Evolutionary conservation across 1,139 yeast genomes (phyloP), one percentile per base, ranked within the genome.

Genomic region (Saccharomyces hybrid): DNA sequence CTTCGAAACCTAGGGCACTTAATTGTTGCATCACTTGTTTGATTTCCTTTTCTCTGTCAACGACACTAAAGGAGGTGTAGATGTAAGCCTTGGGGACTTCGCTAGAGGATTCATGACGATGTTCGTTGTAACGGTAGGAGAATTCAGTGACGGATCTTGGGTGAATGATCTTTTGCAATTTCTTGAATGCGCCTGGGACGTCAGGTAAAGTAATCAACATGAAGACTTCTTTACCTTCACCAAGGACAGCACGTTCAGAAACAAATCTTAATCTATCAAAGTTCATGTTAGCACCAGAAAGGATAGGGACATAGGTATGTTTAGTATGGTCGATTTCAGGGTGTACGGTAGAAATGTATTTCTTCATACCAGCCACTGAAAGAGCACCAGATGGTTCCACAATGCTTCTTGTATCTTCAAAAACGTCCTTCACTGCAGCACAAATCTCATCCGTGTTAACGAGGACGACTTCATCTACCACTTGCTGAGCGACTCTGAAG

Each of bases 381-480:
- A 95, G 78, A 0, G 98, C 99, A 58, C 99, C 99, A 1, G 97
- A 86, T 9, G 99, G 99, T 73, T 93, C 99, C 46, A 90, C 88
- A 59, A 93, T 83, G 63, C 91, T 82, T 71, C 99, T 80, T 0
- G 99, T 91, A 65, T 95, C 99, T 70, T 89, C 96, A 68, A 93
- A 93, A 48, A 93, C 84, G 68, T 93, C 99, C 71, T 93, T 93
- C 61, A 93, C 90, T 46, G 98, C 98, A 38, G 99, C 99, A 76
- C 97, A 88, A 56, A 93, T 83, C 73, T 93, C 99, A 71, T 93
- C 99, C 9, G 99, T 93, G 66, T 81, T 78, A 5, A 93, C 98
- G 50, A 82, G 78, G 9, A 93, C 85, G 50, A 93, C 85, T 60
- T 91, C 98, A 68, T 95, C 98, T 8, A 93, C 89, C 55, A 83